Evolutionary conservation across 805 yeast genomes (phyloP), one percentile per base, ranked within the genome.

Genomic region (Candida nonsorbophila): DNA sequence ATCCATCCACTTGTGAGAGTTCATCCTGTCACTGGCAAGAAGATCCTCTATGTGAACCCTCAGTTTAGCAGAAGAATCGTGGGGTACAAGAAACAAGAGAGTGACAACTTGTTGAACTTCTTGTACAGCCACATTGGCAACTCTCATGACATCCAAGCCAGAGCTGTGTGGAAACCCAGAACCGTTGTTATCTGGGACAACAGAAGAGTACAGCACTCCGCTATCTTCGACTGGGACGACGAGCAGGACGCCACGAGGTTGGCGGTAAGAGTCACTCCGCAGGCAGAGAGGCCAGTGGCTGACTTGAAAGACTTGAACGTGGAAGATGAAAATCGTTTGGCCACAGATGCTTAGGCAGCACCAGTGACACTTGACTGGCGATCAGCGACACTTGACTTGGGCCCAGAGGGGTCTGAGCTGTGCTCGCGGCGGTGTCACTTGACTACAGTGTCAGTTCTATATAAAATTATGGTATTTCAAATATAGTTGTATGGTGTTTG

Each of bases 101-200:
- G 57, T 21, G 58, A 50, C 18, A 46, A 42, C 25, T 51, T 61
- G 38, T 47, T 60, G 39, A 35, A 45, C 20, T 61, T 61, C 41
- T 51, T 61, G 43, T 49, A 41, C 32, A 40, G 45, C 24, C 68
- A 58, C 46, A 49, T 60, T 29, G 50, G 36, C 28, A 43, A 36
- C 19, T 43, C 62, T 7, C 63, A 56, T 36, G 68, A 61, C 40
- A 46, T 60, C 34, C 66, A 60, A 32, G 51, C 55, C 25, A 50
- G 67, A 44, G 67, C 59, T 5, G 42, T 25, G 13, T 61, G 58
- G 57, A 55, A 58, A 40, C 53, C 57, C 7, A 47, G 45, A 19
- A 48, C 64, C 11, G 65, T 61, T 17, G 66, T 55, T 19, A 42
- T 58, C 15, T 61, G 66, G 62, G 67, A 61, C 32, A 61, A 61